Base-by-base conservation (phyloP, 2,329 filamentous ascomycete species). In the Arthroderma uncinatum region DNA sequence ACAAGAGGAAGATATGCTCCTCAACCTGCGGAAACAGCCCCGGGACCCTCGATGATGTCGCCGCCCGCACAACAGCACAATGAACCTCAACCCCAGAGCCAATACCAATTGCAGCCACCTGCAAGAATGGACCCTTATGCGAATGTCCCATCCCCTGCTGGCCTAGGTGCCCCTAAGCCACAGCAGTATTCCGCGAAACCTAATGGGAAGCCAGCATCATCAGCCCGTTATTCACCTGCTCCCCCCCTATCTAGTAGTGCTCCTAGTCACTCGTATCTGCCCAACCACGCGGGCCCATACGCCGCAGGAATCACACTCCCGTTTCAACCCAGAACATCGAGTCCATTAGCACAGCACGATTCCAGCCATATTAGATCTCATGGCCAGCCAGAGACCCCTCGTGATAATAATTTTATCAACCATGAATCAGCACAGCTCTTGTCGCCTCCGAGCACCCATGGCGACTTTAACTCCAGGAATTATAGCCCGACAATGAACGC, bases 311-410 rank as follows among this genome's bases (percentile, higher is more conserved):
- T 44, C 50, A 53, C 71, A 12, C 73, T 82, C 59, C 74, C 79
- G 2, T 84, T 83, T 66, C 79, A 82, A 42, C 82, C 82, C 16
- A 76, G 82, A 57, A 84, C 81, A 5, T 84, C 82, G n/a, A 84
- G 82, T 66, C 82, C 82, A 14, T 72, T 85, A 14, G 82, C 82
- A 33, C 77, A 79, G 53, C 78, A 75, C 56, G 70, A 58, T 16
- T 44, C 58, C 40, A 19, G 40, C 21, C 57, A 53, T 25, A 12
- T 37, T 7, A 37, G 14, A 6, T 12, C 14, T 28, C 54, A 34
- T 10, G 34, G 4, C n/a, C 40, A 48, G 12, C 54, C 47, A 16
- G 47, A 50, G 28, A 34, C 47, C 19, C 47, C 47, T 14, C 47
- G 47, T 34, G 47, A 30, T 12, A 30, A n/a, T 9, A 16, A 3